Evolutionary conservation across 768 basidiomycete species (phyloP), one percentile per base, ranked within the genome.

Genomic region (Coprinopsis marcescibilis): DNA sequence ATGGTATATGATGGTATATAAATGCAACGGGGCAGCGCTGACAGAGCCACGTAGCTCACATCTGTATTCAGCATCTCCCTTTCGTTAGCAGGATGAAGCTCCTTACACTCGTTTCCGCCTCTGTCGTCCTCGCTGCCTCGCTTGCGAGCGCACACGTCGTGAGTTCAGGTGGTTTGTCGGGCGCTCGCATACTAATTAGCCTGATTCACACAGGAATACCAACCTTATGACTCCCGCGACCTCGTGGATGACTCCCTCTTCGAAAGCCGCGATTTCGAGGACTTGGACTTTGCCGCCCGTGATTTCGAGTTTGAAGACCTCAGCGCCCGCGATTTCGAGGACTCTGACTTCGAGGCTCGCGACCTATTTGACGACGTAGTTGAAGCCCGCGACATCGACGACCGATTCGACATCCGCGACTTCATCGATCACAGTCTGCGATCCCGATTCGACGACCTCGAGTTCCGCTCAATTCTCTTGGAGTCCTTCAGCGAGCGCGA

Each of bases 41-140:
- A n/a, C n/a, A n/a, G n/a, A n/a, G n/a, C n/a, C n/a, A n/a, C n/a
- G n/a, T n/a, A n/a, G n/a, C n/a, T n/a, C n/a, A n/a, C n/a, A n/a
- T n/a, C n/a, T n/a, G n/a, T n/a, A n/a, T n/a, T n/a, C n/a, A n/a
- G n/a, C n/a, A n/a, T n/a, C n/a, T n/a, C n/a, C n/a, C n/a, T n/a
- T n/a, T n/a, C n/a, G n/a, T n/a, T n/a, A n/a, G n/a, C 39, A 40
- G 15, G 26, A 43, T 43, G 41, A 43, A 43, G 41, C 41, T 43
- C 14, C 41, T 43, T 27, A 4, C 41, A 6, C 14, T 43, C 41
- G 41, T 43, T 20, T 43, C 41, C 10, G 41, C 41, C 4, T 26
- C 41, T 43, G 41, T 43, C 17, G 41, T 43, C 17, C 41, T 43
- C 30, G 24, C 41, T n/a, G 41, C 25, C 19, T 27, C 26, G 11